phyloP scores from a whole-genome alignment of 192 early-diverging fungal genomes.

The Physocladia obscura region DNA sequence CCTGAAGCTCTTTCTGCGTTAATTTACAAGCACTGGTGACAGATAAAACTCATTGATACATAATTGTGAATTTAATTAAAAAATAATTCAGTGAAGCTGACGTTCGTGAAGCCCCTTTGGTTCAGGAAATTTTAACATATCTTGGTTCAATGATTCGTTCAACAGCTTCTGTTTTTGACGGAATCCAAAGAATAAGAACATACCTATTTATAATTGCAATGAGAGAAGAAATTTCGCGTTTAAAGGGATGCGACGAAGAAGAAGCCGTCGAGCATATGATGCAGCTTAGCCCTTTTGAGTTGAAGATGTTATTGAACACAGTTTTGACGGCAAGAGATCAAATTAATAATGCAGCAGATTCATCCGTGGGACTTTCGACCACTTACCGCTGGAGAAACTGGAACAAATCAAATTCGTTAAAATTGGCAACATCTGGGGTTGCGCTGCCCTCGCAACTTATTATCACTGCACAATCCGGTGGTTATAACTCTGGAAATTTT shows the following conservation, averaged over 20 bases:
- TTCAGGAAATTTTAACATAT: constrained; percentile 81
- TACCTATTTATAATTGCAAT: constrained; percentile 84
- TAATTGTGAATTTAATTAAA: no score
- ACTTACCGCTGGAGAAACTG: constrained; percentile 28
- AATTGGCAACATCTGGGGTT: constrained; percentile 37
- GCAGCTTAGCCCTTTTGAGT: constrained; percentile 78
- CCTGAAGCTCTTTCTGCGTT: constrained; percentile 66
- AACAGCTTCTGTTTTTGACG: constrained; percentile 70
- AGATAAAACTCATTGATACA: no score
- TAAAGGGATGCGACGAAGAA: constrained; percentile 72
- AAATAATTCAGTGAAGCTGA: constrained; percentile 62
- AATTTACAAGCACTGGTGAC: constrained; percentile 69
- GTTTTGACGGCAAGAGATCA: constrained; percentile 59
- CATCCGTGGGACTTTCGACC: constrained; percentile 27
- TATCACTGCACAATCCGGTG: constrained; percentile 70
- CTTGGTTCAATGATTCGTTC: constrained; percentile 73
- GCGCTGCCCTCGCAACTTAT: constrained; percentile 45
- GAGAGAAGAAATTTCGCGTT: constrained; percentile 78
- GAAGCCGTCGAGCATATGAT: constrained; percentile 79
- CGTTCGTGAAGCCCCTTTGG: constrained; percentile 77
- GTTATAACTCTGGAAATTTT: constrained; percentile 75
- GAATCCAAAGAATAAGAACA: constrained; percentile 78
- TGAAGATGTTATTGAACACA: constrained; percentile 72
- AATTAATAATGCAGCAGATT: constrained; percentile 14
- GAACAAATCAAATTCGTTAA: constrained; percentile 28